Evolutionary conservation across 148 eudicot genomes (phyloP).

Genomic region (Rheum nobile): DNA sequence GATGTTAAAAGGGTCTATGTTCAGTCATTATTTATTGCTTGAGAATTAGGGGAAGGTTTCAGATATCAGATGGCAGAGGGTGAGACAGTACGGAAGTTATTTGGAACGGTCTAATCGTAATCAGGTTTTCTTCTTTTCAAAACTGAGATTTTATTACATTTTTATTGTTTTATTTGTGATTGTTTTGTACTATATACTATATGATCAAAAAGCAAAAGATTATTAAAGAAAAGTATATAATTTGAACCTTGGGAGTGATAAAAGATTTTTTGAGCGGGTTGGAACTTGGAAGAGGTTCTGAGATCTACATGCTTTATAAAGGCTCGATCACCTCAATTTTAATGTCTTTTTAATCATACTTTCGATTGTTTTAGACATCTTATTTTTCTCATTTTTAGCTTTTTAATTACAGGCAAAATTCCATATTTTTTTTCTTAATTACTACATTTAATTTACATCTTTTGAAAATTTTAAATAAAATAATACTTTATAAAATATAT

Average conservation of each 20-base stretch:
- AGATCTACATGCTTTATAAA: neutral
- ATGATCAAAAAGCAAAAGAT: neutral
- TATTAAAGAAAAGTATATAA: neutral
- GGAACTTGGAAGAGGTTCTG: neutral
- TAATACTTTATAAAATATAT: no score
- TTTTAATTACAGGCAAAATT: neutral
- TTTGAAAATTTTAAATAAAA: no score
- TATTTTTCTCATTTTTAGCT: neutral
- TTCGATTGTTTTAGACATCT: neutral
- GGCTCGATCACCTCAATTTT: neutral
- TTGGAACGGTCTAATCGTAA: constrained; percentile 5
- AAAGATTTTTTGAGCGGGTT: neutral
- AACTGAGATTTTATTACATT: neutral
- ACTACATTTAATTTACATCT: no score
- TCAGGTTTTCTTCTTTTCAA: neutral
- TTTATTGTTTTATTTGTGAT: neutral
- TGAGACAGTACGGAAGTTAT: neutral
- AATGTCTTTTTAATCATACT: neutral
- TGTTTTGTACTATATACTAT: neutral
- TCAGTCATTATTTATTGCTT: neutral
- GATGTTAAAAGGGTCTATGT: neutral
- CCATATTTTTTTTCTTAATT: neutral
- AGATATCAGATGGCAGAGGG: neutral
- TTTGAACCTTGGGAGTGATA: constrained; percentile 5
- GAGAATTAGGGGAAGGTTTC: constrained; percentile 2